Conservation (phyloP, 345 rosid genomes). For the Hypericum perforatum region DNA sequence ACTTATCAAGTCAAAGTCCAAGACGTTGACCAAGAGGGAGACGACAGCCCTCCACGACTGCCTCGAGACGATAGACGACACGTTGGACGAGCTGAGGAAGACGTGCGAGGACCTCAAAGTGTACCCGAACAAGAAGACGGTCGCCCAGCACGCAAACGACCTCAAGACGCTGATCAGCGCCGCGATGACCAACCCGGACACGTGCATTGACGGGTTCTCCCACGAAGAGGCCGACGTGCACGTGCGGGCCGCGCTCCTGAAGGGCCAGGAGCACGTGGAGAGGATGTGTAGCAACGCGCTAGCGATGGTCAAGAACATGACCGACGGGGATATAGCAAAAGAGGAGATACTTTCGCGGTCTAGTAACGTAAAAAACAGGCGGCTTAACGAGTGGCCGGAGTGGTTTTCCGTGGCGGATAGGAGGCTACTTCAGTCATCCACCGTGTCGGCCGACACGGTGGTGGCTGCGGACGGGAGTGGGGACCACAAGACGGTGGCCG, state of each 20-base stretch:
- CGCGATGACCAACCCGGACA: slow-evolving; percentile 84
- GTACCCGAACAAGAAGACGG: slow-evolving; percentile 60
- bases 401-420: slow-evolving; percentile 68
- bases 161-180: slow-evolving; percentile 73
- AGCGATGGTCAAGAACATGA: slow-evolving; percentile 45
- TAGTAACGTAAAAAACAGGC: slow-evolving; percentile 16
- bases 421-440: slow-evolving; percentile 48
- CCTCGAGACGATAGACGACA: slow-evolving; percentile 71
- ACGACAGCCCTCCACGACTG: slow-evolving; percentile 80
- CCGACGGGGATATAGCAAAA: slow-evolving; percentile 33
- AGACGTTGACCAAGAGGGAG: slow-evolving; percentile 39
- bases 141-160: slow-evolving; percentile 60
- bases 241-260: slow-evolving; percentile 26
- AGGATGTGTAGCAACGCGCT: slow-evolving; percentile 39
- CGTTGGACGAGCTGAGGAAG: slow-evolving; percentile 62
- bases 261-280: slow-evolving; percentile 37
- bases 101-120: slow-evolving; percentile 43
- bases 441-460: slow-evolving; percentile 49
- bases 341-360: slow-evolving; percentile 3
- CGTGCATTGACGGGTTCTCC: slow-evolving; percentile 83
- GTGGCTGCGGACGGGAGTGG: slow-evolving; percentile 94
- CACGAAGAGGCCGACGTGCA: slow-evolving; percentile 40
- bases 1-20: slow-evolving; percentile 6
- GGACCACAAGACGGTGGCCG: slow-evolving; percentile 40
- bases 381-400: slow-evolving; percentile 48